Evolutionary conservation across 2,329 filamentous ascomycete species (phyloP), one percentile per base, ranked within the genome.

Genomic region (Neonectria magnoliae): DNA sequence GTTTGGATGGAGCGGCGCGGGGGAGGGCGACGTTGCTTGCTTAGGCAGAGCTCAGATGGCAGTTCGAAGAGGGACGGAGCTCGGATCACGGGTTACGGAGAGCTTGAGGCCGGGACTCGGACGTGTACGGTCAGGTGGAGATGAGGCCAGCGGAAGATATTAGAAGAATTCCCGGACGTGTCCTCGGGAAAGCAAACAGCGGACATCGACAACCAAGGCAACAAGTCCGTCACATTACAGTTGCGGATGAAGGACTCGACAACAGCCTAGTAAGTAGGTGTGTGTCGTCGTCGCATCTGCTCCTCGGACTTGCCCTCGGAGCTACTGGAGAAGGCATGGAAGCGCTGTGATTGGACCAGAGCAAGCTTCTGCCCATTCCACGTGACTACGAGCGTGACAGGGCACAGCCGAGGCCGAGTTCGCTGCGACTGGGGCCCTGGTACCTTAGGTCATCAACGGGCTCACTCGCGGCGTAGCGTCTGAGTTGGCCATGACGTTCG

Each of bases 341-440:
- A 18, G 8, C 7, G 38, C 4, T 16, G 48, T 72, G 66, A 74
- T 74, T 74, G 71, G 72, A 44, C n/a, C 14, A n/a, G 5, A 2
- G 0, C n/a, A 1, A 2, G 13, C 10, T 2, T 1, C 1, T 6
- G 4, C 0, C 0, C 0, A 1, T 11, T 0, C 6, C 71, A 73
- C 71, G 71, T 73, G 71, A 56, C 29, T 4, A 16, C 10, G 8
- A 10, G 51, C 33, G 56, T 64, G 61, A 64, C 27, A 27, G 36
- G 14, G 29, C 27, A 11, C 48, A 51, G 48, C 29, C 48, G 14
- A 31, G 48, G 29, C n/a, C 18, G 27, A 29, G 48, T 33, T 51
- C 29, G 45, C 29, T 31, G 31, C 27, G 38, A 60, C 47, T 58
- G 56, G 56, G 45, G 38, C 38, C 16, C 45, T 48, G 45, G 54